These are phyloP conservation scores for Alternaria conjuncta DNA, from an alignment of 2,329 filamentous ascomycete species.

Conservation along the genomic window DNA sequence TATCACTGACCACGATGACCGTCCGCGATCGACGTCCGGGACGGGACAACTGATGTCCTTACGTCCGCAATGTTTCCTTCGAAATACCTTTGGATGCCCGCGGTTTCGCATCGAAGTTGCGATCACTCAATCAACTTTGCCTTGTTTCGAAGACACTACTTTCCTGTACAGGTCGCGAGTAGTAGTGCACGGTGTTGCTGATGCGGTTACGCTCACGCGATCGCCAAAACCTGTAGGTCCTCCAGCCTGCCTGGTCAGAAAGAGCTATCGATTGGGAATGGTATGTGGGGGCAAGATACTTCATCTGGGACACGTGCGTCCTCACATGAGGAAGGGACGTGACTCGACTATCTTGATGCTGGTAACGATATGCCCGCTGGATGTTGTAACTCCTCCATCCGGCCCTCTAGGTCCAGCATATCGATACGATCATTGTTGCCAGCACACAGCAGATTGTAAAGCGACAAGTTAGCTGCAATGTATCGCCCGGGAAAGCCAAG, in stretches of 20 bases:
- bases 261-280: not conserved
- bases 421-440: not conserved
- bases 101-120: not conserved
- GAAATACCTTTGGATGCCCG: not conserved
- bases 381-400: not conserved
- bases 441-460: not conserved
- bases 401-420: not conserved
- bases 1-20: not conserved
- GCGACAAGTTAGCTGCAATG: not conserved
- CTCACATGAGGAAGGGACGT: not conserved
- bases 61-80: not conserved
- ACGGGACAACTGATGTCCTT: not conserved
- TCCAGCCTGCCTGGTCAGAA: not conserved
- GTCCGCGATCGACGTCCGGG: not conserved
- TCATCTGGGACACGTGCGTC: not conserved
- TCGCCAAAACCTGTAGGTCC: not conserved
- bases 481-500: not conserved
- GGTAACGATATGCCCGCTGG: not conserved
- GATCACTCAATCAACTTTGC: not conserved
- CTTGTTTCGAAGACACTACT: not conserved
- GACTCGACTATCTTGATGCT: not conserved
- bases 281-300: not conserved
- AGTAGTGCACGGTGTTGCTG: not conserved
- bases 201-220: not conserved
- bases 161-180: not conserved